Evolutionary conservation across 106 monocot species (phyloP).

Genomic region (Dioscorea zingiberensis): DNA sequence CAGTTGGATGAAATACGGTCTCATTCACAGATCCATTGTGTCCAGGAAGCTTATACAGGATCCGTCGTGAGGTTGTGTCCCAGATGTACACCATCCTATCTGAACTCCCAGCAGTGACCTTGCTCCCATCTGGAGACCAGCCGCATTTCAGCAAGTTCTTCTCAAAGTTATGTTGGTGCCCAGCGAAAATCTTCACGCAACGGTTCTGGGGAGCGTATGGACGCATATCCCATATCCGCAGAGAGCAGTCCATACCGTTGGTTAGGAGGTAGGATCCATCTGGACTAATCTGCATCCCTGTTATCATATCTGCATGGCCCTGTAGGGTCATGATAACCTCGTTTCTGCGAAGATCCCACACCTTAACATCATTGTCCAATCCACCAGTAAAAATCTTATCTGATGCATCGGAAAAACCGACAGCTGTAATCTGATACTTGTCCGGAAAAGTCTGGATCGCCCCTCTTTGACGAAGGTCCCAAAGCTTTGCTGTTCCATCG

Average conservation of each 20-base stretch:
- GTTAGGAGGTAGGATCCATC: conserved; percentile 96
- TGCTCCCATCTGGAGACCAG: conserved; percentile 95
- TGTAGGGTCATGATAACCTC: conserved; percentile 82
- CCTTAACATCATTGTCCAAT: conserved; percentile 87
- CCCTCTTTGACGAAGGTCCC: conserved; percentile 87
- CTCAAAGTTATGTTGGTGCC: conserved; percentile 98
- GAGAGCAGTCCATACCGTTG: conserved; percentile 88
- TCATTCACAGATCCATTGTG: conserved; percentile 98
- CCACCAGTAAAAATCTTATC: conserved; percentile 93
- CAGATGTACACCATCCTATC: conserved; percentile 98
- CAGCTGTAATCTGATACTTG: conserved; percentile 90
- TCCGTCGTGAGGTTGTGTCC: conserved; percentile 93
- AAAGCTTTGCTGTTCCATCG: conserved; percentile 93
- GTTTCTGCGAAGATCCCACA: conserved; percentile 86
- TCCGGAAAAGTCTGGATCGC: conserved; percentile 84
- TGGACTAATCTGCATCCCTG: conserved; percentile 96
- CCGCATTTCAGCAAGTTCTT: conserved; percentile 85
- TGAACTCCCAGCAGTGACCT: conserved; percentile 87
- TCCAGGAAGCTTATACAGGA: conserved; percentile 92
- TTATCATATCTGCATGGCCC: conserved; percentile 90
- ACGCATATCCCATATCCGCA: conserved; percentile 98
- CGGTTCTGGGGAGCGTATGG: conserved; percentile 97
- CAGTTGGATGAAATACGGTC: conserved; percentile 85
- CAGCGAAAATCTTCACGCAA: conserved; percentile 88
- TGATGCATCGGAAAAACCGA: conserved; percentile 80